Percentiles rank a stretch among this genome's conserved stretches.
phyloP scores from a whole-genome alignment of 2,329 filamentous ascomycete genomes.

The Lecanicillium sp. region DNA sequence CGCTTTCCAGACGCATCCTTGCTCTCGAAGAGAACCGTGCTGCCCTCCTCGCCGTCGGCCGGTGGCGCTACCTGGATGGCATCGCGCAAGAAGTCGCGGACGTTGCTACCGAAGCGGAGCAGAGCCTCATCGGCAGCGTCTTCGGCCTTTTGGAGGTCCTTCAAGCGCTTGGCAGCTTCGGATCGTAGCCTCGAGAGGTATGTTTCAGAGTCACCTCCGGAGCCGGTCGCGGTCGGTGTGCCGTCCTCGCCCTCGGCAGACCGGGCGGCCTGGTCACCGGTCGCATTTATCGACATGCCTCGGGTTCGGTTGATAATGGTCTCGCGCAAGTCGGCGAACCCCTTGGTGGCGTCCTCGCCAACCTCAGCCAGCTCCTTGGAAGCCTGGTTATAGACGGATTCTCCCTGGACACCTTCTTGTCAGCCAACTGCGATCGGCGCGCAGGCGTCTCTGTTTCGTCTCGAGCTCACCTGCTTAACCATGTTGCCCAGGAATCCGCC shows the following conservation, averaged over 20 bases:
- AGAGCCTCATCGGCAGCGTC: constrained; percentile 95
- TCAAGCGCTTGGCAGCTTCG: constrained; percentile 77
- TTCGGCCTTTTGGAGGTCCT: constrained; percentile 85
- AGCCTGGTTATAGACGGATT: constrained; percentile 75
- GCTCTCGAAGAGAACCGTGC: constrained; percentile 80
- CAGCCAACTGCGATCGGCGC: too few relatives aligned
- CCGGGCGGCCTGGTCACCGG: constrained; percentile 23
- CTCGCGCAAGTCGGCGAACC: constrained; percentile 64
- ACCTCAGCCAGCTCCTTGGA: constrained; percentile 78
- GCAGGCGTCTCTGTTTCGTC: too few relatives aligned
- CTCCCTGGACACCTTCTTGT: constrained; percentile 63
- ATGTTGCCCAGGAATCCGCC: constrained; percentile 86
- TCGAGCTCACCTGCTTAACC: constrained; percentile 70
- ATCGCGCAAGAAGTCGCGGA: constrained; percentile 83
- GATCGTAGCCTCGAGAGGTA: constrained; percentile 70
- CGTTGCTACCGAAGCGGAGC: constrained; percentile 81
- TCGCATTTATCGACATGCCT: constrained; percentile 58
- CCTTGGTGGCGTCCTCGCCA: constrained; percentile 74
- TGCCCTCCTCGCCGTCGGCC: constrained; percentile 44
- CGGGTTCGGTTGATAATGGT: constrained; percentile 68
- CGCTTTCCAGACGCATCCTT: constrained; percentile 86
- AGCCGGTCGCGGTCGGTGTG: constrained; percentile 45
- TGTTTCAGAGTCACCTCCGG: constrained; percentile 45
- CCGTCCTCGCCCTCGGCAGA: constrained; percentile 25
- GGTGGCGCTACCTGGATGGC: constrained; percentile 84